Conservation (phyloP, 768 basidiomycete genomes). For the Lactifluus volemus region DNA sequence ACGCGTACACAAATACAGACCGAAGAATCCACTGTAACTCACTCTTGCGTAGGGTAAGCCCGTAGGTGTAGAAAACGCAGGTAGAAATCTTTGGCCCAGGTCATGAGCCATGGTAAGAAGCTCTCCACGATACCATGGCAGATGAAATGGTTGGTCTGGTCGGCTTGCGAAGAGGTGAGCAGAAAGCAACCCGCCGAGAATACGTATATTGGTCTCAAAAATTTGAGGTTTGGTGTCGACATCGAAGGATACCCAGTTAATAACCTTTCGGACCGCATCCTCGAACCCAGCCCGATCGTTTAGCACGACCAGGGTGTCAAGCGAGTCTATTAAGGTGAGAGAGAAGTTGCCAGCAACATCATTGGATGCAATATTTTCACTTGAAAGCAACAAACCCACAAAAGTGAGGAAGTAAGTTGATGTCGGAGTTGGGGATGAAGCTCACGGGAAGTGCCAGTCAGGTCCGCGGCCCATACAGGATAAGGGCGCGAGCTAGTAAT, state of each 20-base stretch:
- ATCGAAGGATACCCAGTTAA: conserved; percentile 81
- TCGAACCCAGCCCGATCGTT: conserved; percentile 73
- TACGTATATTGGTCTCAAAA: conserved; percentile 94
- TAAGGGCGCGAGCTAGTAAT: conserved; percentile 68
- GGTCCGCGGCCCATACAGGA: conserved; percentile 85
- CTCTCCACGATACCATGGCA: conserved; percentile 82
- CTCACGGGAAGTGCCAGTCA: conserved; percentile 77
- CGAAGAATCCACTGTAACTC: conserved; percentile 17
- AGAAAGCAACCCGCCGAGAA: conserved; percentile 82
- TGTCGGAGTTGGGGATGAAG: conserved; percentile 3
- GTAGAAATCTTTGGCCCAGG: conserved; percentile 76
- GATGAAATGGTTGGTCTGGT: conserved; percentile 53
- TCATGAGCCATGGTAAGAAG: conserved; percentile 76
- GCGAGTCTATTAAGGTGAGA: conserved; percentile 68
- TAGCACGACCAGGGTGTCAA: conserved; percentile 89
- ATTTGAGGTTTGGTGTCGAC: conserved; percentile 96
- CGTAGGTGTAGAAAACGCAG: conserved; percentile 87
- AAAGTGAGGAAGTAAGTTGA: background rate
- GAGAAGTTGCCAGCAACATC: conserved; percentile 96
- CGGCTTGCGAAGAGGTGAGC: conserved; percentile 76
- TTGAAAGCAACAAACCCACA: conserved; percentile 29
- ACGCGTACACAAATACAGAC: conserved; percentile 3
- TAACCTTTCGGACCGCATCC: conserved; percentile 72
- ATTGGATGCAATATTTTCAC: conserved; percentile 70
- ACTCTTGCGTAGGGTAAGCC: conserved; percentile 91